These are phyloP conservation scores for Penicillium mononematosum DNA, from an alignment of 495 filamentous ascomycete species.

Conservation along the genomic window DNA sequence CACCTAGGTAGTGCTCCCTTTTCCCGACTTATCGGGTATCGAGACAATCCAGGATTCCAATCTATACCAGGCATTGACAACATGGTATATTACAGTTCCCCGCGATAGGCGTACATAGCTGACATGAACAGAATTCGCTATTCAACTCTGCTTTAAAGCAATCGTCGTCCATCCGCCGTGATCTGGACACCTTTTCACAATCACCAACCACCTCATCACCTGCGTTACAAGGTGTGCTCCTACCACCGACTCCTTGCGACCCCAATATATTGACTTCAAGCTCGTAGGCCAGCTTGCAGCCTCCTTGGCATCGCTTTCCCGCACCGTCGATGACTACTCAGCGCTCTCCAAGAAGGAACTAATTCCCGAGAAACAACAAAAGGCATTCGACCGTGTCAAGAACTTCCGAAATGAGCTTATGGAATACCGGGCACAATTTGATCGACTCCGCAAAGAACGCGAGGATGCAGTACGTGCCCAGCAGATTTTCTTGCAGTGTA, in stretches of 20 bases:
- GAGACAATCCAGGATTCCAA: background rate
- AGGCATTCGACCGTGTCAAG: constrained; percentile 80
- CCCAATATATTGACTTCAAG: constrained; percentile 25
- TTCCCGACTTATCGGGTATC: background rate
- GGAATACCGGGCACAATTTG: constrained; percentile 75
- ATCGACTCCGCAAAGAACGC: constrained; percentile 67
- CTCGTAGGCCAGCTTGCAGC: constrained; percentile 71
- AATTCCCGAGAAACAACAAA: constrained; percentile 81
- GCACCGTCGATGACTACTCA: constrained; percentile 92
- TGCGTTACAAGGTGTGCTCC: constrained; percentile 58
- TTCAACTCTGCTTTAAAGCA: constrained; percentile 97
- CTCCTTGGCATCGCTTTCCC: constrained; percentile 81
- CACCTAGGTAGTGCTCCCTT: background rate
- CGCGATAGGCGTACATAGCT: background rate
- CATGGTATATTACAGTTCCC: constrained; percentile 19
- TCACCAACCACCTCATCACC: constrained; percentile 59
- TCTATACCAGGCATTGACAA: constrained; percentile 13
- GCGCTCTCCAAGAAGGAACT: constrained; percentile 82
- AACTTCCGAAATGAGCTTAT: constrained; percentile 80
- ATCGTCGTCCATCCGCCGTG: constrained; percentile 79
- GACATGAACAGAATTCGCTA: constrained; percentile 66
- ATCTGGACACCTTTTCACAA: constrained; percentile 72
- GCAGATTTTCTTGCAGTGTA: background rate
- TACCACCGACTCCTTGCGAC: background rate
- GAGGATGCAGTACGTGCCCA: constrained; percentile 62